A percentile compares a stretch with the other conserved stretches of the same genome.
These are phyloP conservation scores for Blastocladiella emersonii DNA, from an alignment of 371 early-diverging fungal species.

Conservation along the genomic window DNA sequence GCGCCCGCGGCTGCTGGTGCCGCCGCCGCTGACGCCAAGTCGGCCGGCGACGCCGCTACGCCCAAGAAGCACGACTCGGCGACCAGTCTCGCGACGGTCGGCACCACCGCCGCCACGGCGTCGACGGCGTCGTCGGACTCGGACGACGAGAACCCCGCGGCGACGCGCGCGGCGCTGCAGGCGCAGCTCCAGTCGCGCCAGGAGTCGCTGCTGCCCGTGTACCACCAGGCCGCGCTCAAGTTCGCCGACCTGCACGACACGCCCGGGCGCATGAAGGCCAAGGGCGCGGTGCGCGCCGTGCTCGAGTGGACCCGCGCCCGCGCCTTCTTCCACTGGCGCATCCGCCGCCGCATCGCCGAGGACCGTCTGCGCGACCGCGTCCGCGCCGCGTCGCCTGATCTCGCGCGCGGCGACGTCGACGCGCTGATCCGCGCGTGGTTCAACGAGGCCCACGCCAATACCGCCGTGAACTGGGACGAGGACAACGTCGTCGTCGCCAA, in stretches of 20 bases:
- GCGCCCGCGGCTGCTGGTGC: too few relatives aligned
- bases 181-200: conserved; percentile 61
- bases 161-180: conserved; percentile 46
- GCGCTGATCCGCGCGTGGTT: background rate
- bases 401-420: background rate
- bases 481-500: background rate
- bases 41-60: conserved; percentile 18
- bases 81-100: too few relatives aligned
- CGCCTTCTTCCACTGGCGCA: conserved; percentile 84
- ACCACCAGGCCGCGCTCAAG: conserved; percentile 85
- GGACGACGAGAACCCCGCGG: conserved; percentile 20
- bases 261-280: conserved; percentile 91
- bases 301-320: conserved; percentile 73
- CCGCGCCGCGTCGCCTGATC: background rate
- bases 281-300: conserved; percentile 69
- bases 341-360: conserved; percentile 56
- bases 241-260: conserved; percentile 96
- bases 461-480: background rate
- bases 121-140: background rate
- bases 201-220: conserved; percentile 71
- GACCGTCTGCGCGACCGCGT: background rate
- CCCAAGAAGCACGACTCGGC: background rate
- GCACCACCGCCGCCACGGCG: background rate
- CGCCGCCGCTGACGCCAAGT: conserved; percentile 21
- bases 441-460: background rate